Percentiles rank a stretch among this genome's conserved stretches.
Evolutionary conservation across 176 grass and related monocot species (phyloP).

Genomic region (Avena sativa): DNA sequence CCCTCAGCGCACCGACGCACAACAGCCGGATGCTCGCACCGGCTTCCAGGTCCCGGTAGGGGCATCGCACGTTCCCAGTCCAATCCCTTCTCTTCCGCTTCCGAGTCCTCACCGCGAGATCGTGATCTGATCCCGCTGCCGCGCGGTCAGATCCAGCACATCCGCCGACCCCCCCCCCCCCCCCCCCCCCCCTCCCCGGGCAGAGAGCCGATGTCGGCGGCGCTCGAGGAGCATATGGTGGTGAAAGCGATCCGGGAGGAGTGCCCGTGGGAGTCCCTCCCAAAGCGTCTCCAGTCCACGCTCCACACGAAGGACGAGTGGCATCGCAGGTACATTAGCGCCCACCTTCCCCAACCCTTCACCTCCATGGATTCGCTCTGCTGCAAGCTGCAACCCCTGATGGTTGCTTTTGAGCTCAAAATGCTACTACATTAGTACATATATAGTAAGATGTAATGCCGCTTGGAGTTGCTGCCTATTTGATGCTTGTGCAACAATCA

Average conservation of each 20-base stretch:
- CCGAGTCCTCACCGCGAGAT: constrained; percentile 16
- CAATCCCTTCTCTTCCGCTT: neutral
- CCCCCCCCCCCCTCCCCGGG: neutral
- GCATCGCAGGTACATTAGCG: constrained; percentile 67
- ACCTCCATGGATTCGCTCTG: constrained; percentile 30
- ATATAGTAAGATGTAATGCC: constrained; percentile 1
- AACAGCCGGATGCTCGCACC: neutral
- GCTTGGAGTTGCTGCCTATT: constrained; percentile 2
- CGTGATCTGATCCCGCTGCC: constrained; percentile 42
- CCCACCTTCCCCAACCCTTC: neutral
- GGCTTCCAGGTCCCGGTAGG: neutral
- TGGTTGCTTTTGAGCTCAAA: constrained; percentile 9
- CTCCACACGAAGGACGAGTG: constrained; percentile 88
- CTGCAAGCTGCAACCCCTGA: neutral
- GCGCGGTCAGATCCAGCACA: constrained; percentile 46
- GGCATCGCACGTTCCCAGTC: constrained; percentile 3
- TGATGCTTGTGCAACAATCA: neutral
- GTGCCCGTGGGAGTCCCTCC: constrained; percentile 80
- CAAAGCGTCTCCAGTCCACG: constrained; percentile 80
- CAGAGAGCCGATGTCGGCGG: constrained; percentile 51
- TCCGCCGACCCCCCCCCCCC: constrained; percentile 1
- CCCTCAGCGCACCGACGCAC: constrained; percentile 7
- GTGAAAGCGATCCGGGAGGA: constrained; percentile 92
- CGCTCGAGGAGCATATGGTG: constrained; percentile 89
- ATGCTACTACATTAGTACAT: neutral